A percentile compares a stretch with the other conserved stretches of the same genome.
These are phyloP conservation scores for Tephrocybe rancida DNA, from an alignment of 768 basidiomycete species.

Conservation along the genomic window DNA sequence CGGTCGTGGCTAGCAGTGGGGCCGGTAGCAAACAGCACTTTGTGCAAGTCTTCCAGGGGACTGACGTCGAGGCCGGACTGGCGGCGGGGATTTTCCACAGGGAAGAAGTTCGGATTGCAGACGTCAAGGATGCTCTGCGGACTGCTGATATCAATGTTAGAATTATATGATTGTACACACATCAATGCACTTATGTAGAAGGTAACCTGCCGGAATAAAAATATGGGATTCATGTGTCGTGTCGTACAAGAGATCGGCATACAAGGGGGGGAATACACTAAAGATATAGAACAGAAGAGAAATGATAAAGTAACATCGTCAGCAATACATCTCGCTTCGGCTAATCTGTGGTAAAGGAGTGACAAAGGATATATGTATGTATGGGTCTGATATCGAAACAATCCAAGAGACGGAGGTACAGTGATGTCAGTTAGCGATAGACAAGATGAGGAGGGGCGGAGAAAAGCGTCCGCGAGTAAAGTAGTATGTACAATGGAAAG, in stretches of 20 bases:
- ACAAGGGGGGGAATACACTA: slow-evolving; percentile 8
- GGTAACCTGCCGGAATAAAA: neutral
- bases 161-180: slow-evolving; percentile 6
- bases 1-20: slow-evolving; percentile 94
- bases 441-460: slow-evolving; percentile 5
- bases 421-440: slow-evolving; percentile 19
- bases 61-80: slow-evolving; percentile 86
- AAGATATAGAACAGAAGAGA: neutral
- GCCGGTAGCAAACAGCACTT: slow-evolving; percentile 87
- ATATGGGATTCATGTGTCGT: neutral
- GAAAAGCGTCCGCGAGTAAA: neutral
- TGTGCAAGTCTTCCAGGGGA: slow-evolving; percentile 79
- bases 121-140: slow-evolving; percentile 69
- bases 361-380: slow-evolving; percentile 12
- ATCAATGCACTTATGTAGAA: too few relatives aligned
- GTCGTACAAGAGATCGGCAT: slow-evolving; percentile 14
- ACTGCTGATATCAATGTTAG: slow-evolving; percentile 52
- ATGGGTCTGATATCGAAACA: slow-evolving; percentile 21
- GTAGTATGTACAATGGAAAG: slow-evolving; percentile 12
- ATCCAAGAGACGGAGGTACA: slow-evolving; percentile 16
- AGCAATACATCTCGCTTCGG: slow-evolving; percentile 16
- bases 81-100: slow-evolving; percentile 98
- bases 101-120: slow-evolving; percentile 78
- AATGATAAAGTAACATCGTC: slow-evolving; percentile 2
- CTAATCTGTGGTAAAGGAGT: slow-evolving; percentile 1